phyloP scores from a whole-genome alignment of 2,329 filamentous ascomycete genomes.

The Malbranchea zuffiana region DNA sequence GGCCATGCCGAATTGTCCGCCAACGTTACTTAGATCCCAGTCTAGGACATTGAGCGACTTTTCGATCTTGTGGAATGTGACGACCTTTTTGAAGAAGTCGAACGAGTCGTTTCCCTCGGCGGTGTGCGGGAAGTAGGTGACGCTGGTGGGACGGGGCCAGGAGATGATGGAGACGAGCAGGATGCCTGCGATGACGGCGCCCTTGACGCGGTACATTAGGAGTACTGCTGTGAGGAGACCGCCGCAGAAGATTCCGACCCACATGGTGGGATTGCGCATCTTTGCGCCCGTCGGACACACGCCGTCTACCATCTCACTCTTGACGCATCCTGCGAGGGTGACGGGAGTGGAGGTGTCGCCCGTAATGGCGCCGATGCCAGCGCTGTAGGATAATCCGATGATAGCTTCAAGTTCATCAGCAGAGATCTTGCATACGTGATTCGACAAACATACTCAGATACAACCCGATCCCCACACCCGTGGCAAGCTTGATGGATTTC shows the following conservation, averaged over 20 bases:
- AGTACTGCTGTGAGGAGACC: constrained; percentile 68
- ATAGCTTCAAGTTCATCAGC: constrained; percentile 30
- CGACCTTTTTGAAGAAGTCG: constrained; percentile 80
- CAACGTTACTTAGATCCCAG: constrained; percentile 59
- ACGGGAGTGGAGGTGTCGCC: constrained; percentile 59
- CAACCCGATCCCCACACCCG: constrained; percentile 73
- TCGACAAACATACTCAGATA: constrained; percentile 43
- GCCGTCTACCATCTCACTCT: constrained; percentile 37
- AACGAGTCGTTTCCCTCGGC: constrained; percentile 58
- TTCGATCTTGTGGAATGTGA: constrained; percentile 68
- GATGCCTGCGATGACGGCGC: constrained; percentile 74
- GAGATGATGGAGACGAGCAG: constrained; percentile 77
- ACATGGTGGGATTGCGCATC: constrained; percentile 76
- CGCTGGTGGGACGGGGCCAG: constrained; percentile 64
- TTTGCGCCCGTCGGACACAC: constrained; percentile 54
- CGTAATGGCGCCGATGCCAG: constrained; percentile 69
- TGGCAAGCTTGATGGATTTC: constrained; percentile 74
- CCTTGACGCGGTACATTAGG: constrained; percentile 78
- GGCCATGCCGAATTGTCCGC: constrained; percentile 68
- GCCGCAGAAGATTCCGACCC: constrained; percentile 80
- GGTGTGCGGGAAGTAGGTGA: constrained; percentile 74
- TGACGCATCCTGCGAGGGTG: constrained; percentile 63
- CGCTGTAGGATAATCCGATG: constrained; percentile 60
- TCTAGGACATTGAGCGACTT: constrained; percentile 59
- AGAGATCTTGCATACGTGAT: not conserved